Evolutionary conservation across 2,329 filamentous ascomycete genomes (phyloP), one percentile per base, ranked within the genome.

Genomic region (Massarina eburnea): DNA sequence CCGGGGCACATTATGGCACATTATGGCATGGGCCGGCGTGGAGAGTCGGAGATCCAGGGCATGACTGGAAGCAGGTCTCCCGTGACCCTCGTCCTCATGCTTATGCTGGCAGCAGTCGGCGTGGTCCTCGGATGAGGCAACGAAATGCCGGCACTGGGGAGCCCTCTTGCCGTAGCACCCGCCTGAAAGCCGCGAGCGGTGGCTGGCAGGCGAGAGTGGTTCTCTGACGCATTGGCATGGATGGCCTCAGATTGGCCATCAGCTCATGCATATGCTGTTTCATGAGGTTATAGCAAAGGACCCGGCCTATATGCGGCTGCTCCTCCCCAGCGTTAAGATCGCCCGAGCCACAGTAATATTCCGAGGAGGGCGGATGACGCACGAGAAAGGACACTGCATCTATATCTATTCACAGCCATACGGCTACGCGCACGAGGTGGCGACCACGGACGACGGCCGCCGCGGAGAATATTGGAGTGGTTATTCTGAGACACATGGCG

Each of bases 211-310:
- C 55, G 49, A 55, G 49, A 52, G 44, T 52, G 56, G 52, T 49
- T 63, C 60, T 59, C 50, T 62, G 64, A 67, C 61, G 65, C 67
- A 69, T 67, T 58, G 57, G 64, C 62, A 64, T 63, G 59, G 52
- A 51, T 55, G 57, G 62, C 58, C 55, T 65, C 62, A 67, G 64
- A 66, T 62, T 64, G 64, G 63, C 48, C 49, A 52, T 53, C 49
- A 51, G 54, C 67, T 67, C 65, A 67, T 67, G 66, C 68, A 58
- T 55, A 63, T 62, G 62, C 64, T 61, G 68, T 71, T 71, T 71
- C 64, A 70, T 66, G 62, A 60, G 57, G 58, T 38, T 65, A 66
- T 59, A 60, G 43, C 46, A 52, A 46, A 46, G 34, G 46, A 45
- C 63, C 67, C 44, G 41, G 62, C n/a, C 63, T 66, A 71, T 71